These are phyloP conservation scores for Pseudogymnoascus sp. DNA, from an alignment of 2,329 filamentous ascomycete species.

Conservation along the genomic window DNA sequence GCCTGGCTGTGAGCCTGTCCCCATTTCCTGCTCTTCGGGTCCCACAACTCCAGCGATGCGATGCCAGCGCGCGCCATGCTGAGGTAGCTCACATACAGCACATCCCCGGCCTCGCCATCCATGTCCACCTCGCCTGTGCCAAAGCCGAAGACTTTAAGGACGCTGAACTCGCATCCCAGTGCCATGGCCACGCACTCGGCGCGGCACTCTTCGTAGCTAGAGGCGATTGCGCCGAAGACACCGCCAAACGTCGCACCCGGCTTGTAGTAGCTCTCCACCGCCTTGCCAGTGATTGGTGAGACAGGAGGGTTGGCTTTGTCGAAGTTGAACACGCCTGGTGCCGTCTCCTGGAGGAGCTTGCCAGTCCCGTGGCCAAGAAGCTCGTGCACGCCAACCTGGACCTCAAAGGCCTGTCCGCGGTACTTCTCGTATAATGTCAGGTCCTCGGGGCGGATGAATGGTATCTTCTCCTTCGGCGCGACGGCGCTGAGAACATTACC, in stretches of 20 bases:
- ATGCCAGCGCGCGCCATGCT: constrained; percentile 93
- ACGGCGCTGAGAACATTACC: constrained; percentile 91
- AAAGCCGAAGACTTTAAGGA: constrained; percentile 86
- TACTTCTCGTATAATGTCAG: constrained; percentile 72
- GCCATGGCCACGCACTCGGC: constrained; percentile 93
- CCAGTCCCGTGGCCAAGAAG: constrained; percentile 84
- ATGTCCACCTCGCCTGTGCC: constrained; percentile 70
- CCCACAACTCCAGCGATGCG: constrained; percentile 86
- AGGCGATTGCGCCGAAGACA: constrained; percentile 81
- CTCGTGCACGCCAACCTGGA: constrained; percentile 92
- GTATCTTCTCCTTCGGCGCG: constrained; percentile 83
- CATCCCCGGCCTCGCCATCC: constrained; percentile 68
- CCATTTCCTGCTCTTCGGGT: constrained; percentile 85
- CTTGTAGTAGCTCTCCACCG: constrained; percentile 82
- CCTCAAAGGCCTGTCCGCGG: constrained; percentile 83
- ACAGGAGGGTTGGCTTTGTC: constrained; percentile 72
- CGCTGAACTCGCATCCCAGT: constrained; percentile 78
- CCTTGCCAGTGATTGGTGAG: constrained; percentile 70
- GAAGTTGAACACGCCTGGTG: constrained; percentile 79
- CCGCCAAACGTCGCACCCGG: constrained; percentile 91
- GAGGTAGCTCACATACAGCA: constrained; percentile 82
- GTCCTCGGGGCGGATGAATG: constrained; percentile 77
- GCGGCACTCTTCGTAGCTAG: constrained; percentile 88
- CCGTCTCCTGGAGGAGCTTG: constrained; percentile 85
- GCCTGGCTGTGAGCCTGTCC: constrained; percentile 89